Conservation (phyloP, 2,329 filamentous ascomycete species). For the Claviceps humidiphila region DNA sequence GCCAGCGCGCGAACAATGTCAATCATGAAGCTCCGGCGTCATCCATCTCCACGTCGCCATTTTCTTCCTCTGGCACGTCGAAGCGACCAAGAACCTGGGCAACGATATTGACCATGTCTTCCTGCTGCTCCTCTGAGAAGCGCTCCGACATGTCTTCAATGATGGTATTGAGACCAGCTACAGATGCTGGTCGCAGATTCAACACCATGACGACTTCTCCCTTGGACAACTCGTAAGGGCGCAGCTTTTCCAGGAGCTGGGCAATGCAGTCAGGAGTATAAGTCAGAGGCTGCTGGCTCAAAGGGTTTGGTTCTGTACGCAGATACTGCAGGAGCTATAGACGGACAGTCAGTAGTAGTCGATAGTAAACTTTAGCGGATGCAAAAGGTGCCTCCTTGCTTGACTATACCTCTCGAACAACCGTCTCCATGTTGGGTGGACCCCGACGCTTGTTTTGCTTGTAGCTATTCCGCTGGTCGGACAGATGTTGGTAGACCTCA, state of each 20-base stretch:
- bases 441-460: constrained; percentile 36
- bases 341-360: neutral
- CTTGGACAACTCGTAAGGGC: constrained; percentile 49
- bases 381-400: neutral
- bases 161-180: constrained; percentile 46
- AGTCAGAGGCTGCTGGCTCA: constrained; percentile 39
- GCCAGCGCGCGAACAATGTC: constrained; percentile 1
- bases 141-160: constrained; percentile 52
- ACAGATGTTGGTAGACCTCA: constrained; percentile 56
- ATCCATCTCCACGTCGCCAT: constrained; percentile 25
- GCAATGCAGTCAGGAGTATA: constrained; percentile 41
- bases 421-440: constrained; percentile 44
- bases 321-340: constrained; percentile 48
- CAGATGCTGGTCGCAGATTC: constrained; percentile 47
- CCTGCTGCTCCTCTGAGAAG: constrained; percentile 45
- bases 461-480: constrained; percentile 39
- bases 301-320: constrained; percentile 38
- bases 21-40: constrained; percentile 16
- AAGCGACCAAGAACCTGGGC: constrained; percentile 44
- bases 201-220: constrained; percentile 56
- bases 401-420: constrained; percentile 47
- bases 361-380: neutral
- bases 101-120: constrained; percentile 43
- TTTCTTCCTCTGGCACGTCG: constrained; percentile 13
- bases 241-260: constrained; percentile 40